A percentile compares a stretch with the other conserved stretches of the same genome.
Evolutionary conservation across 345 rosid genomes (phyloP).

Genomic region (Syzygium oleosum): DNA sequence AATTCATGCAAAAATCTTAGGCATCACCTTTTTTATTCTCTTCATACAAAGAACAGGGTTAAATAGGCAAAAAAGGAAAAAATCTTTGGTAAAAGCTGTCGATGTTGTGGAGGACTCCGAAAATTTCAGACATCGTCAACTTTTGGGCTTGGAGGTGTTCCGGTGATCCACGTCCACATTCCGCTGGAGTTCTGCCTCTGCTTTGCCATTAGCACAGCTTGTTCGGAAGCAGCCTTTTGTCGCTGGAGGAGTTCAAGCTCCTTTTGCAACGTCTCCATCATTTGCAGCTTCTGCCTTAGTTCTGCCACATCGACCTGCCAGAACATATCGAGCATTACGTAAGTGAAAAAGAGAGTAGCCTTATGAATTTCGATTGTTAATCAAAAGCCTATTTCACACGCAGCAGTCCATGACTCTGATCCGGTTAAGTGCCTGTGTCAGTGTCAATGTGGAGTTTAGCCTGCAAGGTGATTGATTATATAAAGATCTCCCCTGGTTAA

Average conservation of each 20-base stretch:
- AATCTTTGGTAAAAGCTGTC: not conserved
- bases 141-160: constrained; percentile 39
- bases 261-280: constrained; percentile 73
- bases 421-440: not conserved
- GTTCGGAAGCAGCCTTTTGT: constrained; percentile 94
- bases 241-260: constrained; percentile 92
- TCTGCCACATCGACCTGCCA: constrained; percentile 97
- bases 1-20: not conserved
- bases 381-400: not conserved
- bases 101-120: not conserved
- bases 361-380: not conserved
- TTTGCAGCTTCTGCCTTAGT: constrained; percentile 85
- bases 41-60: not conserved
- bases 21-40: not conserved
- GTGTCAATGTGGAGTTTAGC: not conserved
- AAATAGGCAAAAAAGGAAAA: not conserved
- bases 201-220: constrained; percentile 70
- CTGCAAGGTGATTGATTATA: not conserved
- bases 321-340: not conserved
- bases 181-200: constrained; percentile 79
- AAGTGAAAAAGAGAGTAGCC: not conserved
- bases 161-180: constrained; percentile 98
- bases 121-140: constrained; percentile 8
- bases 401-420: not conserved
- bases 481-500: too few species aligned